These are phyloP conservation scores for Dispira parvispora DNA, from an alignment of 192 early-diverging fungal species.

Conservation along the genomic window DNA sequence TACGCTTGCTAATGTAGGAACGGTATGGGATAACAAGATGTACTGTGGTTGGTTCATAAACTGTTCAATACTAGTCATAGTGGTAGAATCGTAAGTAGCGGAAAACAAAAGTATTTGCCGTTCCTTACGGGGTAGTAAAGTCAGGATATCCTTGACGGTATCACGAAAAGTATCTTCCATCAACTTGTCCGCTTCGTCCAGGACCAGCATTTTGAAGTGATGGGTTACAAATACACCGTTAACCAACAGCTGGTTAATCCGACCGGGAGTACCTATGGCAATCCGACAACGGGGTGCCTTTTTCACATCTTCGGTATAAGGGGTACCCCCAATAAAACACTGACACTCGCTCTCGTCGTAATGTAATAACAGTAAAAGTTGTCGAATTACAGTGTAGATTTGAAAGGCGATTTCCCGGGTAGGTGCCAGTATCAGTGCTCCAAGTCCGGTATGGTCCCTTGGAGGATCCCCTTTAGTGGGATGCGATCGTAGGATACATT, in stretches of 20 bases:
- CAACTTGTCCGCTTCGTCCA: conserved; percentile 47
- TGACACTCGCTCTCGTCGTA: not conserved
- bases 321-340: conserved; percentile 36
- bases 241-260: conserved; percentile 26
- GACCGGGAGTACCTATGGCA: conserved; percentile 34
- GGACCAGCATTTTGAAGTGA: conserved; percentile 27
- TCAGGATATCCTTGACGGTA: conserved; percentile 14
- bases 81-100: conserved; percentile 33
- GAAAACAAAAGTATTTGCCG: conserved; percentile 41
- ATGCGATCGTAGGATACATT: conserved; percentile 13
- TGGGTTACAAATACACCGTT: conserved; percentile 19
- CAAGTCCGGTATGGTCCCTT: not conserved
- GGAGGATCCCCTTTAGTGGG: conserved; percentile 10
- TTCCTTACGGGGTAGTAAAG: not conserved
- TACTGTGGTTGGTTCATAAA: conserved; percentile 30
- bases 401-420: conserved; percentile 46
- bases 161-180: conserved; percentile 31
- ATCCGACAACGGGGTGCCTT: conserved; percentile 31
- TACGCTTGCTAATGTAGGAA: conserved; percentile 28
- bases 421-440: conserved; percentile 37
- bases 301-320: conserved; percentile 22
- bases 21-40: conserved; percentile 26
- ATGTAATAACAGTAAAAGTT: not conserved
- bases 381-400: conserved; percentile 32
- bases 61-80: conserved; percentile 19